Evolutionary conservation across 768 basidiomycete species (phyloP), one percentile per base, ranked within the genome.

Genomic region (Mycena metata): DNA sequence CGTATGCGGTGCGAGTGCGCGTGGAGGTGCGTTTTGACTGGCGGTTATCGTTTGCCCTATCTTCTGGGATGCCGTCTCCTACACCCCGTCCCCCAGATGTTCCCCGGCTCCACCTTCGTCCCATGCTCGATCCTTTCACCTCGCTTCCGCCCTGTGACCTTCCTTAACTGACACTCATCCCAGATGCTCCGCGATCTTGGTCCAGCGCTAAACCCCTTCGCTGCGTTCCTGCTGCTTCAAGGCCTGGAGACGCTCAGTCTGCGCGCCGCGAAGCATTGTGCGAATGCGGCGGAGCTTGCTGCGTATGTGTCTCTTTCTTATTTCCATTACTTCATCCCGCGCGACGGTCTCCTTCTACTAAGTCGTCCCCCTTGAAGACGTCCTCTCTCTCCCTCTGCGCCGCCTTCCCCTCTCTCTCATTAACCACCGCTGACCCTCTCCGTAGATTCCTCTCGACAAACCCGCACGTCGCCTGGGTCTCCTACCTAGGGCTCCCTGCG

Each of bases 211-310:
- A 87, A 85, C 73, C 88, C 88, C 13, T 86, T 89, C 72, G 83
- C 78, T 0, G 85, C 86, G 5, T 89, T 88, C 74, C 79, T 87
- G 12, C 79, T 89, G 11, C 70, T 89, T 4, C 86, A 87, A 65
- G 88, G 88, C 19, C 78, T 89, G 21, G 88, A 89, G 77, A 89
- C 88, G 11, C 82, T 89, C 52, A 84, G 83, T 61, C 76, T 89
- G 51, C 83, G 89, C 21, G 84, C 80, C 33, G 79, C 86, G 76
- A 74, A 87, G 43, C 89, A 90, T 67, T 83, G 77, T 36, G 75
- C 81, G 17, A 90, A 90, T 72, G 84, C 86, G 0, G 78, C 86
- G 13, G 78, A 76, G 10, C 77, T 90, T 19, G 89, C 89, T 0
- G 76, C 70, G 75, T 80, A n/a, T 9, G 69, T 66, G 13, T 39